Base-by-base conservation (phyloP, 2,329 filamentous ascomycete genomes). In the Tolypocladium pustulatum region DNA sequence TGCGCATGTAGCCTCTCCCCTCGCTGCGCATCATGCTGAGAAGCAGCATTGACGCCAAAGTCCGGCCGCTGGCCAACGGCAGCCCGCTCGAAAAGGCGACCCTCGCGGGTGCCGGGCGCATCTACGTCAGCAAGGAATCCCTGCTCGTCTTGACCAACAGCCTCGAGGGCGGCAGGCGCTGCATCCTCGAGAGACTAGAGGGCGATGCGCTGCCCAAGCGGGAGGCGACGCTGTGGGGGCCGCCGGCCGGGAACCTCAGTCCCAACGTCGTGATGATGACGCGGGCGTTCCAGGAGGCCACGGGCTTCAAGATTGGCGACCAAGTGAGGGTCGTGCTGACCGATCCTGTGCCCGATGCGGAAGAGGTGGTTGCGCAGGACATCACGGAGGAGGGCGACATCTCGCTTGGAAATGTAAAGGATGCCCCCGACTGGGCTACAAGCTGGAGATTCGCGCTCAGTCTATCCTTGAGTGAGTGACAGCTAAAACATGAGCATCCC, bases 181-280 rank as follows among this genome's bases (percentile, higher is more conserved):
- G 78, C 61, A 65, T 72, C 17, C 65, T 80, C 12, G 75, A 77
- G 57, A 69, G 65, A 22, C 55, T 70, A 0, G 67, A 67, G 7
- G 59, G 66, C 54, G 61, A 63, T 3, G 22, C 59, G 60, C 52
- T 65, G 55, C 55, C 64, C 37, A 66, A 68, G 32, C 72, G 76
- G 20, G 76, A 82, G 64, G 80, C 79, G 6, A 74, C 78, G 36
- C 72, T 81, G 1, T 82, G 79, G 74, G 74, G 76, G 0, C 71
- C 79, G 20, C 76, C 78, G 2, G 78, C 79, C 52, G 81, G 86
- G 69, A 85, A 86, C 65, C 76, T 90, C 64, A 81, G 85, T 67
- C 84, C 83, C 63, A 82, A 86, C 62, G 79, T 90, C 59, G 77
- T 89, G 55, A 81, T 92, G 77, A 83, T 90, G 76, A 86, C 89